phyloP scores from a whole-genome alignment of 495 filamentous ascomycete species.

The Penicillium daleae region DNA sequence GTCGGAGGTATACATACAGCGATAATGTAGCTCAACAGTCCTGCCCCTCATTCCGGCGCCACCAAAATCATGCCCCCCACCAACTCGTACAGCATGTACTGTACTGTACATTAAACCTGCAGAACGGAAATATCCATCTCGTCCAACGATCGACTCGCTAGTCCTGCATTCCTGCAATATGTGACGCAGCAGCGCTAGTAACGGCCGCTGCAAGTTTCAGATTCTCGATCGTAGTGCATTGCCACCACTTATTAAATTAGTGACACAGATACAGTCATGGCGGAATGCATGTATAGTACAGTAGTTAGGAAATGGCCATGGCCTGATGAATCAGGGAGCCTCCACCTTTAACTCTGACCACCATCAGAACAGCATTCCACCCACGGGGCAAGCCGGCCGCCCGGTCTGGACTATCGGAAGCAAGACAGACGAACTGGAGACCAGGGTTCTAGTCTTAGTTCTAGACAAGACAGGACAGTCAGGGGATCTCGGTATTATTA shows the following conservation, averaged over 20 bases:
- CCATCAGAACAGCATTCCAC: constrained; percentile 8
- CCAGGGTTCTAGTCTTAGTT: background rate
- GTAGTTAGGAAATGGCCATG: background rate
- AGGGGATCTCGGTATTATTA: background rate
- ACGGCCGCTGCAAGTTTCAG: constrained; percentile 16
- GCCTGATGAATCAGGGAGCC: background rate
- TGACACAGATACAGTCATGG: too few species aligned
- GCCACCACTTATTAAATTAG: background rate
- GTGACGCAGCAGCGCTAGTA: background rate
- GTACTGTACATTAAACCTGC: constrained; percentile 13
- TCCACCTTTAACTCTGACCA: background rate
- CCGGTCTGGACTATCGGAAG: constrained; percentile 12
- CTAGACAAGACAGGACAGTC: background rate
- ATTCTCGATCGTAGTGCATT: constrained; percentile 7
- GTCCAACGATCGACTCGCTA: constrained; percentile 15
- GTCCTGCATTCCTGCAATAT: constrained; percentile 15
- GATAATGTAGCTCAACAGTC: background rate
- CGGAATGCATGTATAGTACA: too few species aligned
- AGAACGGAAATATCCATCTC: constrained; percentile 17
- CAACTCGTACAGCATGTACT: background rate
- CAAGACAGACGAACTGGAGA: background rate
- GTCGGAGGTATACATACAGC: background rate
- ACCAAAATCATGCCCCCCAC: background rate
- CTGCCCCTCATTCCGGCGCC: constrained; percentile 8
- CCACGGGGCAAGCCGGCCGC: background rate